phyloP scores from a whole-genome alignment of 1,139 yeast genomes.

The Yamadazyma friedrichii region DNA sequence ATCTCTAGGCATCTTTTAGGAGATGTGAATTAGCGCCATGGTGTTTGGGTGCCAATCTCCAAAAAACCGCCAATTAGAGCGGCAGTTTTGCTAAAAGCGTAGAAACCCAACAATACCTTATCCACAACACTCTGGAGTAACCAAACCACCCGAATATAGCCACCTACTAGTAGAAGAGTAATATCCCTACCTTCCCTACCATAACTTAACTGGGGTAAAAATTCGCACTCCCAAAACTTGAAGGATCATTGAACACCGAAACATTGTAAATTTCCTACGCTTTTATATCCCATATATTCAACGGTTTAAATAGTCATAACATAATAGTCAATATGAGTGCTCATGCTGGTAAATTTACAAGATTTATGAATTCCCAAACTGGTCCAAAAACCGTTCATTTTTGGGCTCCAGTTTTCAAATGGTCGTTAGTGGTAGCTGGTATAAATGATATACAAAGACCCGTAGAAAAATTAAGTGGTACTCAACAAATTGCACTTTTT shows the following conservation, averaged over 20 bases:
- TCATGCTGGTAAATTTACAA: constrained; percentile 59
- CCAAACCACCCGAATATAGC: too few species aligned
- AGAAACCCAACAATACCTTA: too few species aligned
- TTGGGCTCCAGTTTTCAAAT: constrained; percentile 74
- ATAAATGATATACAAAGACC: constrained; percentile 84
- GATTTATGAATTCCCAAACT: constrained; percentile 80
- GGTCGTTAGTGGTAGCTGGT: constrained; percentile 93
- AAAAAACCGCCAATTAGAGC: too few species aligned
- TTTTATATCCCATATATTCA: too few species aligned
- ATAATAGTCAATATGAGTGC: constrained; percentile 35
- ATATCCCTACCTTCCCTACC: too few species aligned
- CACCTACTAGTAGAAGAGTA: too few species aligned
- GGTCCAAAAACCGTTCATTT: constrained; percentile 96
- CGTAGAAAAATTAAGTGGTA: constrained; percentile 85
- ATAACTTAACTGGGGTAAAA: background rate
- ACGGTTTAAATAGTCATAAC: background rate
- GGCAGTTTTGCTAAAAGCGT: too few species aligned
- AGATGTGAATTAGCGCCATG: too few species aligned
- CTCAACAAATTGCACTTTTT: constrained; percentile 85
- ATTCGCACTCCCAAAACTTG: constrained; percentile 1
- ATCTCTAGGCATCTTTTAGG: too few species aligned
- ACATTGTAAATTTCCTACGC: background rate
- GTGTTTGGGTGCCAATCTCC: too few species aligned
- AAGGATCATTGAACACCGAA: constrained; percentile 5
- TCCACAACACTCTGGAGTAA: too few species aligned